Conservation (phyloP, 2,329 filamentous ascomycete species). For the Ustulina deusta region DNA sequence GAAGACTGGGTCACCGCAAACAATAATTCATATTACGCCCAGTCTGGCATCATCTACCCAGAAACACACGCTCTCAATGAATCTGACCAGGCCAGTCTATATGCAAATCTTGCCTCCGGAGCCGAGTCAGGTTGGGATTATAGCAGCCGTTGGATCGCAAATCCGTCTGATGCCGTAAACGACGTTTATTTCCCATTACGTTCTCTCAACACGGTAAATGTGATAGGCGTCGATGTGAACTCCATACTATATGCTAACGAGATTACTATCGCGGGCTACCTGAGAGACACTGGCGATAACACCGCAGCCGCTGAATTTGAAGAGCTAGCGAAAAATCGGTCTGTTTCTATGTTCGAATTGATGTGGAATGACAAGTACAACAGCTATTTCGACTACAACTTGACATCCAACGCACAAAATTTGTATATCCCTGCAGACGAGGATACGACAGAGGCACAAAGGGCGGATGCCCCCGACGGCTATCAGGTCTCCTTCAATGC, state of each 20-base stretch:
- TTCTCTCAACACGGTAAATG: conserved; percentile 69
- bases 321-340: conserved; percentile 63
- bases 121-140: conserved; percentile 78
- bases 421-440: conserved; percentile 64
- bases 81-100: conserved; percentile 64
- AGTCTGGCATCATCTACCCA: conserved; percentile 69
- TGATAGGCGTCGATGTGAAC: conserved; percentile 75
- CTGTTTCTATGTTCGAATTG: conserved; percentile 70
- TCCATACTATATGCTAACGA: conserved; percentile 76
- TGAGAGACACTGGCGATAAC: conserved; percentile 63
- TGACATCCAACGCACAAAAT: conserved; percentile 68
- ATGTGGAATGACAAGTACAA: conserved; percentile 73
- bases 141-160: conserved; percentile 67
- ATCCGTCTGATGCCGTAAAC: conserved; percentile 67
- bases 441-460: conserved; percentile 58
- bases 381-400: conserved; percentile 77
- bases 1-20: conserved; percentile 76
- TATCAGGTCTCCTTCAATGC: conserved; percentile 69
- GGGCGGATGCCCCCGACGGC: conserved; percentile 62
- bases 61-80: conserved; percentile 63
- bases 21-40: conserved; percentile 72
- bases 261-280: conserved; percentile 67
- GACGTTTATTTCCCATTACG: conserved; percentile 75
- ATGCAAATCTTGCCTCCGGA: conserved; percentile 72
- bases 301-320: conserved; percentile 63